Base-by-base conservation (phyloP, 768 basidiomycete species). In the Kwoniella botswanensis region DNA sequence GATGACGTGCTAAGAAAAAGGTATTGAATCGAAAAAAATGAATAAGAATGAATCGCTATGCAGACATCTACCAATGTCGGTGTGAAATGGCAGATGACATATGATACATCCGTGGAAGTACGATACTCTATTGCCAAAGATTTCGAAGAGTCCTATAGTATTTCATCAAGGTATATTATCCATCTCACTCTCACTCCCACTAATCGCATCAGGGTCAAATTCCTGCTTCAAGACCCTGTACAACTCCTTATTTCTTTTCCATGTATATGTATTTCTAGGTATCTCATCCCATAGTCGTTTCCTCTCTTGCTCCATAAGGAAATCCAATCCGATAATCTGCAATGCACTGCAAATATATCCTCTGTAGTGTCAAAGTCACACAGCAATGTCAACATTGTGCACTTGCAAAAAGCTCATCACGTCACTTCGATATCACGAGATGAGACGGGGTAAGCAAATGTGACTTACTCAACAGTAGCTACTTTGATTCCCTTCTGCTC, bases 381-480 rank as follows among this genome's bases (percentile, higher is more conserved):
- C 52, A 59, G 35, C 15, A 26, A 63, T 9, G 35, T 35, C 35
- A 35, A 9, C 35, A 26, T 2, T 26, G 3, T 3, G 44, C 44
- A 46, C 17, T 6, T 50, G 4, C 46, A 50, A 15, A 50, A 50
- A 15, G 7, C 7, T 35, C 6, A 35, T 35, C 7, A 35, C 6
- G 35, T 35, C 35, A 6, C 35, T 35, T 35, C 35, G 1, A 35
- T 9, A 7, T 6, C 7, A 35, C 35, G 35, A 6, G 35, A 1
- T 3, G 29, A 29, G 4, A 29, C 4, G 6, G 4, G 29, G 29
- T 29, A 4, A 29, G 35, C 35, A 4, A 50, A 11, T 65, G 55
- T n/a, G 4, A 72, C 76, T 68, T 64, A 77, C 76, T 73, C 63
- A 24, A 58, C 68, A 13, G 78, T 79, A n/a, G 43, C 60, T 17